Evolutionary conservation across 768 basidiomycete genomes (phyloP).

Genomic region (Tulasnella sp.): DNA sequence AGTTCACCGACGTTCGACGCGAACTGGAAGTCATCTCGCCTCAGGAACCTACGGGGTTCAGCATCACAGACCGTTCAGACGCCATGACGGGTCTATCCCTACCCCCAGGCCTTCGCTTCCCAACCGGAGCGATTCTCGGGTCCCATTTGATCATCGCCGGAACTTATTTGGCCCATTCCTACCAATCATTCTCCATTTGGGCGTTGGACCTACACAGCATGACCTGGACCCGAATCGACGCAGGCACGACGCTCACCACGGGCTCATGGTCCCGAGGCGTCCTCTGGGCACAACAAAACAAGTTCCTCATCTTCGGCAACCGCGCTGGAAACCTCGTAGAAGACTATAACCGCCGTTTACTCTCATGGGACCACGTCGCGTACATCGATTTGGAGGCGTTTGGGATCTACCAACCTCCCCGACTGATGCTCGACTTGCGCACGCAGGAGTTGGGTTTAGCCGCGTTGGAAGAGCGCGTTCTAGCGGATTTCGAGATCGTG

Average conservation of each 20-base stretch:
- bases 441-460: slow-evolving; percentile 82
- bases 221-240: slow-evolving; percentile 83
- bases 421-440: slow-evolving; percentile 50
- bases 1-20: slow-evolving; percentile 93
- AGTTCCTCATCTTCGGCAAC: slow-evolving; percentile 88
- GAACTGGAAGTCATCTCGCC: slow-evolving; percentile 91
- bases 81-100: slow-evolving; percentile 68
- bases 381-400: slow-evolving; percentile 89
- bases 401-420: slow-evolving; percentile 87
- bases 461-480: slow-evolving; percentile 67
- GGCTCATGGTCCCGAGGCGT: slow-evolving; percentile 96
- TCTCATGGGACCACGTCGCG: slow-evolving; percentile 88
- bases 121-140: slow-evolving; percentile 86
- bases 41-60: slow-evolving; percentile 50
- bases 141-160: slow-evolving; percentile 89
- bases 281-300: slow-evolving; percentile 75
- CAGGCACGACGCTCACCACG: slow-evolving; percentile 71
- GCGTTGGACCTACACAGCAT: slow-evolving; percentile 76
- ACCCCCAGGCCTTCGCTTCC: slow-evolving; percentile 93
- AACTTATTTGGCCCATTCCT: slow-evolving; percentile 88
- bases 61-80: slow-evolving; percentile 69
- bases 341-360: slow-evolving; percentile 83
- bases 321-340: slow-evolving; percentile 78
- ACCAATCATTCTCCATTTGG: slow-evolving; percentile 96
- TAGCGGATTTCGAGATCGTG: slow-evolving; percentile 88